Conservation (phyloP, 345 rosid species). For the Linum usitatissimum region DNA sequence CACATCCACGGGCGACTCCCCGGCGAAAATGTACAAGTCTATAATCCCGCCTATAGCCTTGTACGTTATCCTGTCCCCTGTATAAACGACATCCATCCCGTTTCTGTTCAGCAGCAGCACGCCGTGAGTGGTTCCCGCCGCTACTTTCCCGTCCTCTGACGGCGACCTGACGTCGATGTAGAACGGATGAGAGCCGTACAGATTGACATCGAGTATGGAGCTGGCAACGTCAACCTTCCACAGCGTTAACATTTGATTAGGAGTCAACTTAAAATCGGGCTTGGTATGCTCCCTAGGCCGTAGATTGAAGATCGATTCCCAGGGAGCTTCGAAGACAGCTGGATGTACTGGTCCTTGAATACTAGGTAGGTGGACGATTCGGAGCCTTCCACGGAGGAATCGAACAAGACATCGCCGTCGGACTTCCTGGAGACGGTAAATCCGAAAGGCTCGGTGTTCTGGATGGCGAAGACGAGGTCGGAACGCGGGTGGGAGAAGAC, state of each 20-base stretch:
- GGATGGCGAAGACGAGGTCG: constrained; percentile 47
- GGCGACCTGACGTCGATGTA: constrained; percentile 50
- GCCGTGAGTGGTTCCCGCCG: constrained; percentile 47
- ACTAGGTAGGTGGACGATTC: constrained; percentile 30
- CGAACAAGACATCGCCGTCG: constrained; percentile 55
- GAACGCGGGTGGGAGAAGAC: constrained; percentile 24
- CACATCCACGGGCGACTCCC: constrained; percentile 44
- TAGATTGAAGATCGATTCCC: background rate
- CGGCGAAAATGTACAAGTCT: constrained; percentile 51
- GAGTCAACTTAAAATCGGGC: background rate
- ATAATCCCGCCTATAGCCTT: constrained; percentile 54
- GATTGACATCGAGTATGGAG: background rate
- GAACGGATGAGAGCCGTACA: constrained; percentile 8
- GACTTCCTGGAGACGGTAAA: constrained; percentile 48
- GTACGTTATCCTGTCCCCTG: constrained; percentile 46
- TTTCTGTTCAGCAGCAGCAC: constrained; percentile 57
- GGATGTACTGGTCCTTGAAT: constrained; percentile 16
- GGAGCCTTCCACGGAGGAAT: constrained; percentile 25
- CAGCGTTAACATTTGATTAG: background rate
- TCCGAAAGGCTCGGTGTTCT: constrained; percentile 47
- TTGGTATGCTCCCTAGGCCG: background rate
- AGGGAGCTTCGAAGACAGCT: background rate
- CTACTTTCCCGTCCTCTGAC: constrained; percentile 14
- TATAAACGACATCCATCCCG: constrained; percentile 56
- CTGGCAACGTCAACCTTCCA: background rate